Percentiles rank a stretch among this genome's conserved stretches.
phyloP scores from a whole-genome alignment of 305 asterid species.

The Ilex paraguariensis region DNA sequence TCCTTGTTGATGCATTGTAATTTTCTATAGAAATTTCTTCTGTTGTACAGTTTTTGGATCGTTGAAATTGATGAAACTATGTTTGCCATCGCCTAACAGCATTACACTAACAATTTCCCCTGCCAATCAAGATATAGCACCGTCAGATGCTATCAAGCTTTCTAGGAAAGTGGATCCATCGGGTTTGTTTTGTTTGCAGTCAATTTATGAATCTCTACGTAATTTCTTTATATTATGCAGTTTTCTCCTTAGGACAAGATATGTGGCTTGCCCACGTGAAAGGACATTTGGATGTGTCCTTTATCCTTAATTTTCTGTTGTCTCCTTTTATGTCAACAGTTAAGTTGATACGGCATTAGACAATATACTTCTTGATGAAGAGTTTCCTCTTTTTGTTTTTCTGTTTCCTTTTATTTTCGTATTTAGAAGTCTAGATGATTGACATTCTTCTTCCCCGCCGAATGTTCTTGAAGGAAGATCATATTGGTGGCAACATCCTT shows the following conservation, averaged over 20 bases:
- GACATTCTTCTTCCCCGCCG: slow-evolving; percentile 8
- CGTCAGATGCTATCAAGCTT: slow-evolving; percentile 94
- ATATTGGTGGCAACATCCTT: slow-evolving; percentile 77
- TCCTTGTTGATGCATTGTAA: too few species aligned
- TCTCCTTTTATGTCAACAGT: too few species aligned
- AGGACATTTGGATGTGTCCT: slow-evolving; percentile 83
- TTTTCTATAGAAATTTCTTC: too few species aligned
- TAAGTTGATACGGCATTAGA: too few species aligned
- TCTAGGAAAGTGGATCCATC: slow-evolving; percentile 86
- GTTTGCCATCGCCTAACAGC: slow-evolving; percentile 61
- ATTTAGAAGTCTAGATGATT: slow-evolving; percentile 3
- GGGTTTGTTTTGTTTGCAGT: slow-evolving; percentile 29
- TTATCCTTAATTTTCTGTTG: too few species aligned
- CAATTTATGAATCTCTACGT: too few species aligned
- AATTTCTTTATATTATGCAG: neutral
- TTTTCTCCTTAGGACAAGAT: slow-evolving; percentile 8
- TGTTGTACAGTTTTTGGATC: too few species aligned
- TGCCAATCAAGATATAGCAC: slow-evolving; percentile 95
- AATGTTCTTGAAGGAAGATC: slow-evolving; percentile 95
- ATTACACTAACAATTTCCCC: slow-evolving; percentile 93
- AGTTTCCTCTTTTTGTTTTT: neutral
- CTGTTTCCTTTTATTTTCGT: neutral
- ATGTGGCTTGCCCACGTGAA: slow-evolving; percentile 52
- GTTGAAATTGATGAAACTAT: too few species aligned
- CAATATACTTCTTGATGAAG: neutral